phyloP scores from a whole-genome alignment of 179 eudicot genomes.

The Silene coronaria region DNA sequence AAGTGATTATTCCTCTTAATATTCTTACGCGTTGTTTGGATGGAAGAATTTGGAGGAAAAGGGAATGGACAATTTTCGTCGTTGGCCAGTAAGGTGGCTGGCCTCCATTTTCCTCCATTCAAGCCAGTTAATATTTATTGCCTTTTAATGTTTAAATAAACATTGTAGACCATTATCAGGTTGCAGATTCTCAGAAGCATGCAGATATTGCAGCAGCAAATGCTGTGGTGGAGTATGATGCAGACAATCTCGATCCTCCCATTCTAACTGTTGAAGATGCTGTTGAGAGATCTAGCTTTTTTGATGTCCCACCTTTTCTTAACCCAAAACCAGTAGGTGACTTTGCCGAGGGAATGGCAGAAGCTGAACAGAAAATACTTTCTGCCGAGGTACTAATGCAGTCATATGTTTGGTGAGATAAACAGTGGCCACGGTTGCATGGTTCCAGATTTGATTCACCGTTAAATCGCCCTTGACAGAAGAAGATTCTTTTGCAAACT shows the following conservation, averaged over 20 bases:
- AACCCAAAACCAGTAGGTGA: conserved; percentile 66
- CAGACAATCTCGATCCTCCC: conserved; percentile 61
- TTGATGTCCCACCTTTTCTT: conserved; percentile 55
- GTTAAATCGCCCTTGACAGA: no score
- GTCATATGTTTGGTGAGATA: not conserved
- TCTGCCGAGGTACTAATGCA: conserved; percentile 55
- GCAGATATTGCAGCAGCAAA: conserved; percentile 73
- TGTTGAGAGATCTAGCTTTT: conserved; percentile 69
- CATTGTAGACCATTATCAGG: conserved; percentile 35
- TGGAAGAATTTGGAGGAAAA: no score
- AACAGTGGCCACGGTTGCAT: not conserved
- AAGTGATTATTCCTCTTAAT: conserved; percentile 25
- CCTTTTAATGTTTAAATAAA: not conserved
- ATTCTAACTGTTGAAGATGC: conserved; percentile 92
- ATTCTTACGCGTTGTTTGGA: not conserved
- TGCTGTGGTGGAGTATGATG: conserved; percentile 62
- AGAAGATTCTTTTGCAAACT: no score
- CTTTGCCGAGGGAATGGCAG: conserved; percentile 75
- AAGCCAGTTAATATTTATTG: not conserved
- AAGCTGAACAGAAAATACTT: conserved; percentile 81
- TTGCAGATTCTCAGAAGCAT: conserved; percentile 70
- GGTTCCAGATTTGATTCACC: no score
- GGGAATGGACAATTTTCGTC: no score
- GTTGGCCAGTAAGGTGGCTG: no score
- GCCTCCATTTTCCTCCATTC: no score